These are phyloP conservation scores for Capronia epimyces DNA, from an alignment of 2,329 filamentous ascomycete genomes.

Conservation along the genomic window DNA sequence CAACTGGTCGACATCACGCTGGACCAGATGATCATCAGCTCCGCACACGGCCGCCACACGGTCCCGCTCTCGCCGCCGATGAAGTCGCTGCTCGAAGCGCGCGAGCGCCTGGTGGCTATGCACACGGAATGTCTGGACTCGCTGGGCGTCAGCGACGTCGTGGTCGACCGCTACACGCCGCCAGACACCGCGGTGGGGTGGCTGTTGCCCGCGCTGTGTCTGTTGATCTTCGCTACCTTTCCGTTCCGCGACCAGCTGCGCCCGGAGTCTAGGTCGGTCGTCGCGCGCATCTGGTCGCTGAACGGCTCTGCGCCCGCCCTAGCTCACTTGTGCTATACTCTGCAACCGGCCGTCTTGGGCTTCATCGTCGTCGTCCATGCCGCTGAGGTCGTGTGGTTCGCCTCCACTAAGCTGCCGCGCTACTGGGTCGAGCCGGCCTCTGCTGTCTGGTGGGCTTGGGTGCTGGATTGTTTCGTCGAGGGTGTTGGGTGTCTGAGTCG, in stretches of 20 bases:
- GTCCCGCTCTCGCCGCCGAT: constrained; percentile 68
- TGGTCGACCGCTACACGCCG: constrained; percentile 49
- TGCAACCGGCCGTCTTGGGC: constrained; percentile 55
- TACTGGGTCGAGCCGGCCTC: constrained; percentile 50
- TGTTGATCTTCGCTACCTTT: constrained; percentile 50
- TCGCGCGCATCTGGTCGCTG: constrained; percentile 48
- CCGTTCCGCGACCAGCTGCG: constrained; percentile 51
- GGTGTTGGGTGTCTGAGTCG: constrained; percentile 34
- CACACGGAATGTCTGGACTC: constrained; percentile 54
- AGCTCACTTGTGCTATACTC: constrained; percentile 51
- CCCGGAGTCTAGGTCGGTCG: constrained; percentile 41
- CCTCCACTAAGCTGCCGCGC: constrained; percentile 42
- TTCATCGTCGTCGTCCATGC: constrained; percentile 61
- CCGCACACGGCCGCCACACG: constrained; percentile 41
- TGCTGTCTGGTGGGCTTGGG: constrained; percentile 51
- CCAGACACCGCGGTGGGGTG: constrained; percentile 32
- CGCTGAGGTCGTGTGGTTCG: constrained; percentile 53
- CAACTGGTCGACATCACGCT: constrained; percentile 62
- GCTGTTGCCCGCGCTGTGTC: constrained; percentile 24
- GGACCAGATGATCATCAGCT: constrained; percentile 57
- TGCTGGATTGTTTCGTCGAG: constrained; percentile 49
- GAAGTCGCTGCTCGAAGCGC: constrained; percentile 60
- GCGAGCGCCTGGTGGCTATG: constrained; percentile 68
- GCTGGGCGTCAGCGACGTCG: constrained; percentile 57
- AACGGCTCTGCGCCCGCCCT: constrained; percentile 52